Evolutionary conservation across 345 rosid genomes (phyloP).

Genomic region (Corymbia maculata): DNA sequence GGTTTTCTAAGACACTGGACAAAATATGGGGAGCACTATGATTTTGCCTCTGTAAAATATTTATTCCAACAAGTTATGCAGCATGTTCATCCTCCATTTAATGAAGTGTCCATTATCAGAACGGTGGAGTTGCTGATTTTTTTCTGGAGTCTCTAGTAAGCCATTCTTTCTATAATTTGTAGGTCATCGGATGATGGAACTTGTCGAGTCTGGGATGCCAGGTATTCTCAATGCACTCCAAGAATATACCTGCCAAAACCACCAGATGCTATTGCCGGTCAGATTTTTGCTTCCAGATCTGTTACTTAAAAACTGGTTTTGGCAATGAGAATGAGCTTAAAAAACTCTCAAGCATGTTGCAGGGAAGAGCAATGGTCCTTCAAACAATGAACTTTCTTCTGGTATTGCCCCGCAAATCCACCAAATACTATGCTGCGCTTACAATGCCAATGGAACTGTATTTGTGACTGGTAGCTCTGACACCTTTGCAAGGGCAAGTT

Average conservation of each 20-base stretch:
- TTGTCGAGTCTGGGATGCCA: slow-evolving; percentile 98
- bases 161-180: slow-evolving; percentile 6
- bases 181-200: slow-evolving; percentile 99
- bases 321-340: slow-evolving; percentile 1
- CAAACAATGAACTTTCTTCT: slow-evolving; percentile 47
- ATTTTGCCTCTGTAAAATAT: neutral
- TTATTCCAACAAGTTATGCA: neutral
- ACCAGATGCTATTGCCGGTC: slow-evolving; percentile 58
- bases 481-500: slow-evolving; percentile 87
- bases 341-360: slow-evolving; percentile 11
- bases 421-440: slow-evolving; percentile 91
- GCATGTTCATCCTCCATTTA: neutral
- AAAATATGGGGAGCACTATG: neutral
- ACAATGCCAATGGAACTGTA: slow-evolving; percentile 95
- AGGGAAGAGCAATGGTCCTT: slow-evolving; percentile 50
- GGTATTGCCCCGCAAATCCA: slow-evolving; percentile 49
- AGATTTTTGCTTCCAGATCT: slow-evolving; percentile 9
- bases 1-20: neutral
- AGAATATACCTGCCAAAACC: slow-evolving; percentile 74
- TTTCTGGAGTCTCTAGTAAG: neutral
- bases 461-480: slow-evolving; percentile 99
- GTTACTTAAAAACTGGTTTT: neutral
- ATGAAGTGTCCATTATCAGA: neutral
- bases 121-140: neutral
- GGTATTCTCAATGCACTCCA: slow-evolving; percentile 65